Conservation (phyloP, 768 basidiomycete species). For the Collybiopsis confluens region DNA sequence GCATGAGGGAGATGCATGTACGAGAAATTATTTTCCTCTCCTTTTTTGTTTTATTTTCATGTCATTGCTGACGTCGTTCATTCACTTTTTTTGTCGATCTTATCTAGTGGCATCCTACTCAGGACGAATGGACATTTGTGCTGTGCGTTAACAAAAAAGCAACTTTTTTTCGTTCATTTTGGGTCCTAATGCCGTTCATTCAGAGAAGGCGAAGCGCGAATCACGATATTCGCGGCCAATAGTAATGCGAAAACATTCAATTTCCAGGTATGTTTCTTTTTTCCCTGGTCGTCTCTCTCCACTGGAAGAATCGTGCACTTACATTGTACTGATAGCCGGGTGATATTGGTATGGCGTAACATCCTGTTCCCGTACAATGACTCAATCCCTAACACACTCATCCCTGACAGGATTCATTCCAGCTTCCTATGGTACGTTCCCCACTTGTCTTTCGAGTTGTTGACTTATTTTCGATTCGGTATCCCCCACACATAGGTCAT, state of each 20-base stretch:
- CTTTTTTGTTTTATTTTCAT: too few species aligned
- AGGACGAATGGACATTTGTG: constrained; percentile 47
- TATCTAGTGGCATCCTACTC: constrained; percentile 72
- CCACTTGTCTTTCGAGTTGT: neutral
- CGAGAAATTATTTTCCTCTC: constrained; percentile 14
- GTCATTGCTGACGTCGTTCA: too few species aligned
- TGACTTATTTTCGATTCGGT: neutral
- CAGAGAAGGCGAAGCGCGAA: constrained; percentile 50
- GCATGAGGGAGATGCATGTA: constrained; percentile 57
- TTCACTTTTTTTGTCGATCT: too few species aligned
- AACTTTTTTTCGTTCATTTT: neutral
- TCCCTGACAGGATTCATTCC: constrained; percentile 62
- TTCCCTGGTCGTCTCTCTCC: too few species aligned
- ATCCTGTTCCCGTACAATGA: too few species aligned
- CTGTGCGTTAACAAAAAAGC: constrained; percentile 45
- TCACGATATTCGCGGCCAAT: constrained; percentile 53
- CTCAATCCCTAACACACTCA: too few species aligned
- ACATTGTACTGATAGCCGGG: too few species aligned
- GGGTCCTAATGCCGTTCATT: too few species aligned
- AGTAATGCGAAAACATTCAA: constrained; percentile 58
- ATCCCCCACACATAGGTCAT: constrained; percentile 42
- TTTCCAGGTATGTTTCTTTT: constrained; percentile 35
- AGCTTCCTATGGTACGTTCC: constrained; percentile 43
- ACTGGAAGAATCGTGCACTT: too few species aligned
- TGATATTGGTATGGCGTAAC: too few species aligned